Evolutionary conservation across 139 green algal genomes (phyloP), one percentile per base, ranked within the genome.

Genomic region (Coelastrella sp.): DNA sequence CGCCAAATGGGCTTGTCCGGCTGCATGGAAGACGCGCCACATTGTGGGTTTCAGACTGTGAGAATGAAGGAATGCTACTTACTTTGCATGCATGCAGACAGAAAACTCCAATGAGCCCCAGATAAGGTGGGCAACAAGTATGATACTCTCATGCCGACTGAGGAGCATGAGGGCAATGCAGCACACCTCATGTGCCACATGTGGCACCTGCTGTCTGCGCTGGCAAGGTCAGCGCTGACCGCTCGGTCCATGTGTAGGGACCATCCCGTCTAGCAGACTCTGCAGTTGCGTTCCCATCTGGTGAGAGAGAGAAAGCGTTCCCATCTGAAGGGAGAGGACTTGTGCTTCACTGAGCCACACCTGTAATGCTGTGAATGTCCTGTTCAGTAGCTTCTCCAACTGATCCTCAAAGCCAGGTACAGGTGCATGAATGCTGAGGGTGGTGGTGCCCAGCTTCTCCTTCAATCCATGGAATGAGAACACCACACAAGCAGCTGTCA

Each of bases 381-480:
- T 86, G 75, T 81, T 75, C 19, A 92, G 74, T 49, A 92, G 61
- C 63, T 86, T 75, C 73, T 84, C 35, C 73, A 93, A 74, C 91
- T 93, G 75, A 6, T 83, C 58, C 65, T 93, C 82, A 90, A 93
- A 93, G 25, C 87, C 91, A 19, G 91, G 91, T 25, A 93, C 91
- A 8, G 91, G 91, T 4, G 82, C 91, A 65, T 93, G 91, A 19
- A 93, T 89, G 75, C 15, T 73, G 7, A 60, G 66, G 3, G 90
- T 85, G n/a, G 91, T 89, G 66, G 70, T 60, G 19, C 65, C 61
- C 87, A 93, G 91, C 91, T 91, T 93, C 56, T 87, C 74, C 15
- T n/a, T 17, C 82, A 93, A 61, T 10, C 74, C 87, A 19, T 75
- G 25, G 87, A 93, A 93, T 17, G 91, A 93, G 73, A 91, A 93